Evolutionary conservation across 2,329 filamentous ascomycete genomes (phyloP).

Genomic region (Penicillium sp.): DNA sequence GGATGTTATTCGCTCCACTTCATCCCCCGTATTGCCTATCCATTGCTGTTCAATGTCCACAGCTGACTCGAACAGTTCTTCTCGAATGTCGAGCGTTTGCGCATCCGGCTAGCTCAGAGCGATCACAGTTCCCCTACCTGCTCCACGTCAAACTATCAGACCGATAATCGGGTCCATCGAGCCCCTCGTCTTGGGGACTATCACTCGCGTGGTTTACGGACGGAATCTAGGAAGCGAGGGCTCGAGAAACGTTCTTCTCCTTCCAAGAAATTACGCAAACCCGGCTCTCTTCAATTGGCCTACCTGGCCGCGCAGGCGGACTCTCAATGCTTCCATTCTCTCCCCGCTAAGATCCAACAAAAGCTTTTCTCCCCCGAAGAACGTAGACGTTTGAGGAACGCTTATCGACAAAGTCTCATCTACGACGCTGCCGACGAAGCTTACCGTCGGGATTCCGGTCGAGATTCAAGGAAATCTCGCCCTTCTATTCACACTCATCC

Average conservation of each 20-base stretch:
- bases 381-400: slow-evolving; percentile 57
- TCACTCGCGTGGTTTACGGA: slow-evolving; percentile 17
- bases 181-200: slow-evolving; percentile 11
- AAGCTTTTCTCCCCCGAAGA: slow-evolving; percentile 71
- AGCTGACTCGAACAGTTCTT: slow-evolving; percentile 35
- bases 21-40: slow-evolving; percentile 8
- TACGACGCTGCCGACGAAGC: slow-evolving; percentile 60
- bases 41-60: slow-evolving; percentile 6
- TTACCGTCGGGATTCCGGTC: slow-evolving; percentile 44
- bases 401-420: slow-evolving; percentile 53
- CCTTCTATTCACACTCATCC: slow-evolving; percentile 24
- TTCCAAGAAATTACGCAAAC: slow-evolving; percentile 33
- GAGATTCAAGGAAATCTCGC: slow-evolving; percentile 30
- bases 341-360: slow-evolving; percentile 70
- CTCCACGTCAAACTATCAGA: slow-evolving; percentile 19
- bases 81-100: slow-evolving; percentile 42
- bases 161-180: slow-evolving; percentile 21
- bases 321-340: slow-evolving; percentile 64
- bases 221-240: slow-evolving; percentile 12
- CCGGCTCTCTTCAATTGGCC: slow-evolving; percentile 35
- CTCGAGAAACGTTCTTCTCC: slow-evolving; percentile 17
- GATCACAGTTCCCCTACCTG: slow-evolving; percentile 21
- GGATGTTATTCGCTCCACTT: slow-evolving; percentile 1
- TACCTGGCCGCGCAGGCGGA: slow-evolving; percentile 53
- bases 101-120: slow-evolving; percentile 33